phyloP scores from a whole-genome alignment of 345 rosid genomes.

The Eucalyptus erythrocorys region DNA sequence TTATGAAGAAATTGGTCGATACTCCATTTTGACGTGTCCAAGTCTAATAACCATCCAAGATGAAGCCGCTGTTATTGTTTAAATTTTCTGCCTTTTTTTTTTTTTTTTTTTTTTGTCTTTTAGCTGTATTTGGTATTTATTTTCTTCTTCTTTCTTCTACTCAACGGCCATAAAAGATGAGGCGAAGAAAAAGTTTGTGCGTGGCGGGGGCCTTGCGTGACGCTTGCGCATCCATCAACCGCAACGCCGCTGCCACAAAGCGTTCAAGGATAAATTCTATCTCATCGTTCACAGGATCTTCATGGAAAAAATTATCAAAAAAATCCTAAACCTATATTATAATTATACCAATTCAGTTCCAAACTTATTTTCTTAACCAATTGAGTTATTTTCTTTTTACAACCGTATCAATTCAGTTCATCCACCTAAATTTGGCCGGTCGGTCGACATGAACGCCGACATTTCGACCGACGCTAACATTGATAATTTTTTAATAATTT shows the following conservation, averaged over 20 bases:
- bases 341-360: too few relatives aligned
- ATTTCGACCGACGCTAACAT: rapidly evolving
- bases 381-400: too few relatives aligned
- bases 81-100: too few relatives aligned
- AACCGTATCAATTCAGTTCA: too few relatives aligned
- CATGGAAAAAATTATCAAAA: too few relatives aligned
- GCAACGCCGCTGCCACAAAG: neutral
- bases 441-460: rapidly evolving
- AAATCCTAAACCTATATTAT: too few relatives aligned
- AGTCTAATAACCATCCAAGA: neutral
- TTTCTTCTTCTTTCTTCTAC: neutral
- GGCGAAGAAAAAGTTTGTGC: neutral
- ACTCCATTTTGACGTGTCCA: neutral
- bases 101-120: neutral
- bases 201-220: neutral
- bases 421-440: rapidly evolving
- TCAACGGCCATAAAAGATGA: neutral
- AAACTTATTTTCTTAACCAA: too few relatives aligned
- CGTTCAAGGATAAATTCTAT: neutral
- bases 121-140: neutral
- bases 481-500: too few relatives aligned
- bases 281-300: neutral
- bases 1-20: neutral
- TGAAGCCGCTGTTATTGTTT: neutral
- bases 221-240: too few relatives aligned